Base-by-base conservation (phyloP, 2,329 filamentous ascomycete species). In the Monascus ruber region DNA sequence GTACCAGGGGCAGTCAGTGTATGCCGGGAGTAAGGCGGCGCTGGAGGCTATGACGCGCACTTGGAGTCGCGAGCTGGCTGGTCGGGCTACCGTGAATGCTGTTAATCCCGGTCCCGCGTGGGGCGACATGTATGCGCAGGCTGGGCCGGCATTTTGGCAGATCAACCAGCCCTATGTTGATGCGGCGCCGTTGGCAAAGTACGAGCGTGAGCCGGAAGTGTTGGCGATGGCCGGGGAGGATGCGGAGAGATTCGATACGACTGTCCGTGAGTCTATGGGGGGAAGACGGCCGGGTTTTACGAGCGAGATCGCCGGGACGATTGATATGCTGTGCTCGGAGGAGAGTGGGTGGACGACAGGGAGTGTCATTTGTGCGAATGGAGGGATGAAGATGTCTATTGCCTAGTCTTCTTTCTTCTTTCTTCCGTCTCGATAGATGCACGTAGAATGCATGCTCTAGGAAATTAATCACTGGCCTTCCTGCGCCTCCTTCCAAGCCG, bases 321-420 rank as follows among this genome's bases (percentile, higher is more conserved):
- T 87, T 11, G 82, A 74, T 2, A 86, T 88, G 81, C 62, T 88
- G 17, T 85, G 82, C 55, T 73, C 74, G 5, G 68, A 71, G 5
- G 85, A 89, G 56, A 73, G 75, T n/a, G 73, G 69, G 5, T 89
- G 83, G 83, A 81, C 77, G 53, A 91, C 84, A 0, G 85, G 85
- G 1, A 82, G 81, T 59, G 81, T 87, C 24, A 74, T 91, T 4
- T 84, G 80, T 63, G 83, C 83, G 5, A 89, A 89, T 55, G 85
- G 85, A 1, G 85, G 85, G 5, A 79, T 86, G 76, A 72, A 69
- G 43, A 74, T 79, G 62, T 29, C 28, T 6, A 6, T 29, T 29
- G 28, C 28, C 10, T 29, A 29, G 28, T 17, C 17, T 17, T 17
- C 17, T 17, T 17, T 17, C 17, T 17, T 17, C 17, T 17, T 17